A percentile compares a stretch with the other conserved stretches of the same genome.
phyloP scores from a whole-genome alignment of 164 flowering plant genomes.

The Brasenia schreberi region DNA sequence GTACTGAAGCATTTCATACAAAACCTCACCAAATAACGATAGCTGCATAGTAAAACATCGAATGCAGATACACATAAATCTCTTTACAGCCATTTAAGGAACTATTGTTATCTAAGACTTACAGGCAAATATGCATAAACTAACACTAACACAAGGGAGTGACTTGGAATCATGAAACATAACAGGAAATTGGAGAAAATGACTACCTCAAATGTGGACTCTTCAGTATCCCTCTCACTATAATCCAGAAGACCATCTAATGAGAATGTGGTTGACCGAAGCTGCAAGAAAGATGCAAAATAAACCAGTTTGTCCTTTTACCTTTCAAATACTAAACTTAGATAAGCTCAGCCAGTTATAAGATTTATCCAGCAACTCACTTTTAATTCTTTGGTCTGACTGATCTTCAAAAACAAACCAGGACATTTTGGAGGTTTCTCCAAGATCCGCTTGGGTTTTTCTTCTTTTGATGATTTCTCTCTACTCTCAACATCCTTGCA shows the following conservation, averaged over 20 bases:
- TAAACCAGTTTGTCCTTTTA: not conserved
- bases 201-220: conserved; percentile 86
- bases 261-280: conserved; percentile 72
- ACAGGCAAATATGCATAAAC: not conserved
- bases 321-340: not conserved
- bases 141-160: not conserved
- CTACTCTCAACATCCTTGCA: conserved; percentile 36
- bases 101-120: too few species aligned
- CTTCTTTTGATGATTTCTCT: conserved; percentile 33
- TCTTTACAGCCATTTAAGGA: not conserved
- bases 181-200: not conserved
- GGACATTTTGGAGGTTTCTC: conserved; percentile 82
- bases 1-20: conserved; percentile 93
- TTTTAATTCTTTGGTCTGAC: conserved; percentile 48
- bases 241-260: conserved; percentile 93
- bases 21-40: conserved; percentile 79
- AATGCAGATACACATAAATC: conserved; percentile 1
- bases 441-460: conserved; percentile 27
- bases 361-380: conserved; percentile 25
- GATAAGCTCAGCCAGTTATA: not conserved
- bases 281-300: conserved; percentile 25
- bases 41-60: conserved; percentile 30
- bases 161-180: not conserved
- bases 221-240: conserved; percentile 78
- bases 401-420: conserved; percentile 70